Conservation (phyloP, 2,329 filamentous ascomycete genomes). For the Trematosphaeria pertusa region DNA sequence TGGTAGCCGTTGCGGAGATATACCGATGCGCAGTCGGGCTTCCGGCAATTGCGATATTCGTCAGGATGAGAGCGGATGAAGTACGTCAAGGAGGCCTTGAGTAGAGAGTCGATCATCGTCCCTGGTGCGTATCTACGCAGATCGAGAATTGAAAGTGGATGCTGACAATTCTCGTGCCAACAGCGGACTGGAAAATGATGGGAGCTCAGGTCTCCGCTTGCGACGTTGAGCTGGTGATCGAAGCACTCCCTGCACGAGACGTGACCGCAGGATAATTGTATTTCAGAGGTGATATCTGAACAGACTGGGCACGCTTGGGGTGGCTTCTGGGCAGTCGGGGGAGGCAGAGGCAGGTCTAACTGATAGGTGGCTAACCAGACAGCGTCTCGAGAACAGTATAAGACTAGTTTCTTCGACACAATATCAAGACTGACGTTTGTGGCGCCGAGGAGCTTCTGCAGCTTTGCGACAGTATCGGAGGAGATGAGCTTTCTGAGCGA, state of each 20-base stretch:
- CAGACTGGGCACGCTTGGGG: slow-evolving; percentile 4
- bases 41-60: slow-evolving; percentile 24
- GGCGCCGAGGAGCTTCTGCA: slow-evolving; percentile 2
- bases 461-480: not conserved
- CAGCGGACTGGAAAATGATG: slow-evolving; percentile 14
- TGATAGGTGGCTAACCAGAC: slow-evolving; percentile 7
- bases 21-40: slow-evolving; percentile 25
- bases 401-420: slow-evolving; percentile 5
- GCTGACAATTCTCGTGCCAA: slow-evolving; percentile 11
- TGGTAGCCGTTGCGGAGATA: slow-evolving; percentile 12
- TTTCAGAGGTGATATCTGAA: slow-evolving; percentile 4
- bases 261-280: slow-evolving; percentile 20
- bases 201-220: slow-evolving; percentile 9
- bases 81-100: slow-evolving; percentile 20
- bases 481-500: slow-evolving; percentile 5
- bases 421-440: slow-evolving; percentile 12
- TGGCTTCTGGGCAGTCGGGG: not conserved
- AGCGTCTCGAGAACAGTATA: slow-evolving; percentile 4
- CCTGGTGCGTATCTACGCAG: slow-evolving; percentile 8
- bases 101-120: slow-evolving; percentile 8
- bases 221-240: slow-evolving; percentile 17
- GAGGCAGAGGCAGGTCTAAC: slow-evolving; percentile 3
- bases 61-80: slow-evolving; percentile 18
- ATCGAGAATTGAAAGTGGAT: slow-evolving; percentile 10
- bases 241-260: slow-evolving; percentile 24